Base-by-base conservation (phyloP, 306 rosid genomes). In the Hippophae tibetana region DNA sequence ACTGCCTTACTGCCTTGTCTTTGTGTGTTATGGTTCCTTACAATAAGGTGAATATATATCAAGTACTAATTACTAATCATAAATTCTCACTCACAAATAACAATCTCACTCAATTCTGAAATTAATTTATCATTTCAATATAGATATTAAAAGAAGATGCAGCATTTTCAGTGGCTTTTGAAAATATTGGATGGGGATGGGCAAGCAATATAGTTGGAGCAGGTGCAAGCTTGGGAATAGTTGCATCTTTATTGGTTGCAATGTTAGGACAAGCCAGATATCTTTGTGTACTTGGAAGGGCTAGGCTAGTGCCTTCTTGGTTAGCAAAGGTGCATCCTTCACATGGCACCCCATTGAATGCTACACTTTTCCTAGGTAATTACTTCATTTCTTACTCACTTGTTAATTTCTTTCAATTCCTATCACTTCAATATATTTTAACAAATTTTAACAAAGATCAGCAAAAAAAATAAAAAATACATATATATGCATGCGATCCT, bases 191-290 rank as follows among this genome's bases (percentile, higher is more conserved):
- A 43, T 92, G 98, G 96, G 66, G 62, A 10, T 92, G 98, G 98
- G 96, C 84, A 10, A 77, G 95, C 72, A 87, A 87, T 60, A 52
- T 85, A 58, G 89, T 92, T 14, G 98, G 95, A 44, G 98, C 72
- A 41, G 96, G 95, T 18, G 96, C 96, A 69, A 81, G 88, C 67
- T 69, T 84, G 66, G 83, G 84, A 8, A 72, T 83, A 44, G 79
- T 90, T 63, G 95, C 98, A 61, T 90, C 98, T 66, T 86, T 90
- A 3, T 58, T 90, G 63, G 96, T 90, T 10, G 95, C 96, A 5
- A 87, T 87, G 96, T 72, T 85, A 80, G 96, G 98, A 43, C 98
- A 90, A 76, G 98, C 98, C 0, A 79, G 98, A 69, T 90, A 87
- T 76, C 94, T 90, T 64, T 90, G 96, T 78, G 96, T 86, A 1